These are phyloP conservation scores for Neofusicoccum parvum DNA, from an alignment of 2,329 filamentous ascomycete genomes.

Conservation along the genomic window DNA sequence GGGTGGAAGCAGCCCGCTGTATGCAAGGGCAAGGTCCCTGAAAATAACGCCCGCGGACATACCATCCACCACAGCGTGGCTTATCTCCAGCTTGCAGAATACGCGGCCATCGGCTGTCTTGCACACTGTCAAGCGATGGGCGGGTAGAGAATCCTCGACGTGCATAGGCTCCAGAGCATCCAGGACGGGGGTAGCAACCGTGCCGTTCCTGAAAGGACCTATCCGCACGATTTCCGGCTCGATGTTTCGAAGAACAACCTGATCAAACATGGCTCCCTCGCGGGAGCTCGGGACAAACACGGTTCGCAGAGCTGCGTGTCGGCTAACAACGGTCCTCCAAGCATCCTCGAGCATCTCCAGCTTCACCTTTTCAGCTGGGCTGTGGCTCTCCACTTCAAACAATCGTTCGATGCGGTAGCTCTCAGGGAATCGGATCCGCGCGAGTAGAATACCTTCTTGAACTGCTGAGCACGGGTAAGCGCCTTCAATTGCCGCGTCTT, in stretches of 20 bases:
- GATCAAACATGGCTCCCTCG: constrained; percentile 39
- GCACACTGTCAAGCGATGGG: constrained; percentile 35
- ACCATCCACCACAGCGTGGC: constrained; percentile 39
- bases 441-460: background rate
- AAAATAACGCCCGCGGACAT: constrained; percentile 35
- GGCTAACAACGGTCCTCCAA: constrained; percentile 36
- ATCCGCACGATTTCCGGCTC: constrained; percentile 27
- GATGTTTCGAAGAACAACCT: constrained; percentile 34
- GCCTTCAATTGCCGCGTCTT: background rate
- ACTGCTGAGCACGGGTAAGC: background rate
- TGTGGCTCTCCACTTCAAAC: background rate
- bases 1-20: constrained; percentile 30
- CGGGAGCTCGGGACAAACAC: constrained; percentile 38
- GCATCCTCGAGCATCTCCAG: constrained; percentile 28
- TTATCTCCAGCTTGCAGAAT: constrained; percentile 38
- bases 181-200: background rate
- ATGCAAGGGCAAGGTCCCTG: constrained; percentile 35
- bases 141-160: constrained; percentile 34
- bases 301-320: constrained; percentile 37
- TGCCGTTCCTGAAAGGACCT: background rate
- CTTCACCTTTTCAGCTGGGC: constrained; percentile 30
- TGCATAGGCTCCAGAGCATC: constrained; percentile 29
- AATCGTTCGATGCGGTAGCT: background rate
- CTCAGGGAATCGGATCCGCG: background rate
- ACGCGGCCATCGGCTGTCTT: constrained; percentile 33